A percentile compares a stretch with the other conserved stretches of the same genome.
These are phyloP conservation scores for Epichloe typhina DNA, from an alignment of 2,329 filamentous ascomycete genomes.

Conservation along the genomic window DNA sequence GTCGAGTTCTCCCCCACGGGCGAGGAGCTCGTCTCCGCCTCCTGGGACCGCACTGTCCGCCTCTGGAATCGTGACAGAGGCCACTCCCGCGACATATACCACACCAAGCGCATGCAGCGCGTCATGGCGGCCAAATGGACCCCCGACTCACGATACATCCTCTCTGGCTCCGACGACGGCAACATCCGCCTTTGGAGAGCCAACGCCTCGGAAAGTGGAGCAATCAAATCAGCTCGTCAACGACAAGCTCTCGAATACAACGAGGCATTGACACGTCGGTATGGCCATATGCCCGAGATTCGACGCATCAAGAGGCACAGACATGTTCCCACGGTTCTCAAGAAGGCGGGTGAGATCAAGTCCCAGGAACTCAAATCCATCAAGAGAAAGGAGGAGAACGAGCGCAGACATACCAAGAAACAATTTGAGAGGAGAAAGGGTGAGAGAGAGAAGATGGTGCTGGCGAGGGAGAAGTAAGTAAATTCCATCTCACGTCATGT, in stretches of 20 bases:
- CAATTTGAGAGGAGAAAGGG: slow-evolving; percentile 58
- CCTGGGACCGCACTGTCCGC: slow-evolving; percentile 73
- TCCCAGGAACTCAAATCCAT: slow-evolving; percentile 72
- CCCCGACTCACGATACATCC: slow-evolving; percentile 76
- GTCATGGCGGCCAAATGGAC: slow-evolving; percentile 79
- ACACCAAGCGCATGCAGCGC: slow-evolving; percentile 95
- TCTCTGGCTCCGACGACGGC: slow-evolving; percentile 87
- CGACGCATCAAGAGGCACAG: slow-evolving; percentile 80
- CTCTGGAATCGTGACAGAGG: slow-evolving; percentile 72
- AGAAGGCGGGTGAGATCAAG: slow-evolving; percentile 96
- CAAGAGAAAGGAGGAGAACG: slow-evolving; percentile 87
- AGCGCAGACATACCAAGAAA: slow-evolving; percentile 81
- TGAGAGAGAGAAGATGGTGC: slow-evolving; percentile 86
- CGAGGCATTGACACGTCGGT: slow-evolving; percentile 67
- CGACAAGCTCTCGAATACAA: slow-evolving; percentile 88
- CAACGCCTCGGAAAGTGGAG: slow-evolving; percentile 69
- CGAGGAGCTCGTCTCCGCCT: slow-evolving; percentile 81
- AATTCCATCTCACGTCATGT: not conserved
- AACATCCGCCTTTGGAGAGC: slow-evolving; percentile 80
- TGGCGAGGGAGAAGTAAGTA: slow-evolving; percentile 53
- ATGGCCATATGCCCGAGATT: slow-evolving; percentile 93
- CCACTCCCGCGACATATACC: slow-evolving; percentile 85
- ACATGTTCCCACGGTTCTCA: slow-evolving; percentile 82
- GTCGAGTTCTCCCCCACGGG: slow-evolving; percentile 92
- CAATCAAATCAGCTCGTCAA: slow-evolving; percentile 74